phyloP scores from a whole-genome alignment of 164 flowering plant genomes.

The Tetracentron sinense region DNA sequence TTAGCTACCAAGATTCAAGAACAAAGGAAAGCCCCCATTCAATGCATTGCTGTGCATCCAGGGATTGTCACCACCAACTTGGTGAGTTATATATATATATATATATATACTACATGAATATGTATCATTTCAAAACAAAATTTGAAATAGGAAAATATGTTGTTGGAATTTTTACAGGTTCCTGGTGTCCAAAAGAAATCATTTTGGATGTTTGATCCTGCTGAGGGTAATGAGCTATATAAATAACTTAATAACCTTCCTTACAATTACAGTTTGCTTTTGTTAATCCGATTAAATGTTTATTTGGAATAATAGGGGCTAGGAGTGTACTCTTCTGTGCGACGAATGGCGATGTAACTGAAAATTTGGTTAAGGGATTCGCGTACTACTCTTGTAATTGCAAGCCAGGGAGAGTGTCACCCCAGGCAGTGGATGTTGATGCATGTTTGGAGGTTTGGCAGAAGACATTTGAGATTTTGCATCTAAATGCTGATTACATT shows the following conservation, averaged over 20 bases:
- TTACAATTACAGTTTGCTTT: neutral
- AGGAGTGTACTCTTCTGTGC: conserved; percentile 28
- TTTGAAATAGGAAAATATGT: neutral
- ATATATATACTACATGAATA: neutral
- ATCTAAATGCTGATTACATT: conserved; percentile 9
- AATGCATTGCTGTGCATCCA: conserved; percentile 31
- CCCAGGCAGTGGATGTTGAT: conserved; percentile 14
- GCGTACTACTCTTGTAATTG: conserved; percentile 26
- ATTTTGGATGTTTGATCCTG: conserved; percentile 21
- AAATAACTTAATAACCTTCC: neutral
- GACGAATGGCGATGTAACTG: conserved; percentile 1
- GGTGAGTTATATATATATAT: neutral
- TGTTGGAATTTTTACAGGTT: conserved; percentile 7
- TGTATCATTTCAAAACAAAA: no score
- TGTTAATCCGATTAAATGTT: neutral
- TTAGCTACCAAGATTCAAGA: conserved; percentile 23
- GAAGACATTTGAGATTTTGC: conserved; percentile 20
- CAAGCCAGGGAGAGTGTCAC: conserved; percentile 22
- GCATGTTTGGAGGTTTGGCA: conserved; percentile 21
- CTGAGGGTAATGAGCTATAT: conserved; percentile 11
- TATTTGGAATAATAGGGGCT: conserved; percentile 15
- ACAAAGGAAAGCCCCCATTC: conserved; percentile 8
- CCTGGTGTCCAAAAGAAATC: conserved; percentile 2
- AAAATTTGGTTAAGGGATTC: conserved; percentile 20
- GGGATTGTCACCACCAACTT: conserved; percentile 27